Evolutionary conservation across 345 rosid species (phyloP).

Genomic region (Diplotaxis tenuifolia): DNA sequence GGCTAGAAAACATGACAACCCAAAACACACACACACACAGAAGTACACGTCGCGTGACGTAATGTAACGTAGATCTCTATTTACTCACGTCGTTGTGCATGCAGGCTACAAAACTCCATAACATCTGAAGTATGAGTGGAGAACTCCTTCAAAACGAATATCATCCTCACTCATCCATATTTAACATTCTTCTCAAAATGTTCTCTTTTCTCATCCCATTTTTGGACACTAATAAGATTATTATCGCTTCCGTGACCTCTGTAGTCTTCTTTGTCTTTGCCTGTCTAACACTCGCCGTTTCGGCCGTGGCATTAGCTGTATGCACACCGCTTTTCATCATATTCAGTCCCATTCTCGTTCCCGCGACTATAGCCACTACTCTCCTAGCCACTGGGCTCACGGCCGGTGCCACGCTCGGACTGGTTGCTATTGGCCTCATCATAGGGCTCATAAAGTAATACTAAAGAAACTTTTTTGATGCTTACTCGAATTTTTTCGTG

Average conservation of each 20-base stretch:
- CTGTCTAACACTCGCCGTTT: slow-evolving; percentile 51
- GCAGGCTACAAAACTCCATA: slow-evolving; percentile 20
- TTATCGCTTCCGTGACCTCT: slow-evolving; percentile 54
- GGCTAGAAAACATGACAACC: background rate
- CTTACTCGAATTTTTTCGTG: background rate
- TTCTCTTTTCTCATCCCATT: slow-evolving; percentile 23
- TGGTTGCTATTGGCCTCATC: slow-evolving; percentile 54
- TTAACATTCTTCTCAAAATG: background rate
- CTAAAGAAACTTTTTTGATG: background rate
- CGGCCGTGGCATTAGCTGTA: slow-evolving; percentile 59
- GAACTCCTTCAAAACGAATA: background rate
- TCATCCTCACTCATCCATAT: background rate
- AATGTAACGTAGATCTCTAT: slow-evolving; percentile 6
- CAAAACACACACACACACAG: background rate
- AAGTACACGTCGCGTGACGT: slow-evolving; percentile 22
- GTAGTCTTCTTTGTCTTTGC: slow-evolving; percentile 62
- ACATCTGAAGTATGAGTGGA: slow-evolving; percentile 6
- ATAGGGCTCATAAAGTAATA: slow-evolving; percentile 66
- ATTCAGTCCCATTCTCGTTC: slow-evolving; percentile 85
- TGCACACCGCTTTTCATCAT: slow-evolving; percentile 72
- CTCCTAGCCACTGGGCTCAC: slow-evolving; percentile 57
- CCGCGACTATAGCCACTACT: slow-evolving; percentile 51
- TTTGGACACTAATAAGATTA: slow-evolving; percentile 19
- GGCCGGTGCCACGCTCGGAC: slow-evolving; percentile 57
- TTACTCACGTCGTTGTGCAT: slow-evolving; percentile 27